A percentile compares a stretch with the other conserved stretches of the same genome.
Evolutionary conservation across 2,329 filamentous ascomycete species (phyloP).

Genomic region (Sporothrix brunneoviolacea): DNA sequence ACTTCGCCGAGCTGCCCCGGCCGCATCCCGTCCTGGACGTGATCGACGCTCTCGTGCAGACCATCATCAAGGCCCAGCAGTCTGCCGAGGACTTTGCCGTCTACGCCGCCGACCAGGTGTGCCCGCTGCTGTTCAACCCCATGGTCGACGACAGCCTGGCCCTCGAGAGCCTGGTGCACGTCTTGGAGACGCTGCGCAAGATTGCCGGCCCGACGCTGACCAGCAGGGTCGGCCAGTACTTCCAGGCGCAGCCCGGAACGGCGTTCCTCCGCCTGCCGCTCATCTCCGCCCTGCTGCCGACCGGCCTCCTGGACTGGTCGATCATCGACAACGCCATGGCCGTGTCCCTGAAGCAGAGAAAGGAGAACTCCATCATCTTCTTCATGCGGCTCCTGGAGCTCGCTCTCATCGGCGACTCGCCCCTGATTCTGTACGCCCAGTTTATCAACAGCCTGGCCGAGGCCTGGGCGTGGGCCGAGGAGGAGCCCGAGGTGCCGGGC

Average conservation of each 20-base stretch:
- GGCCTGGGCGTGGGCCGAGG: constrained; percentile 72
- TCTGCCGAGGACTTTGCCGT: constrained; percentile 54
- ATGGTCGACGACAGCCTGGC: constrained; percentile 44
- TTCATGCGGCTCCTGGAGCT: constrained; percentile 74
- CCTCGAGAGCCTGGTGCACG: constrained; percentile 56
- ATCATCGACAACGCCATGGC: constrained; percentile 66
- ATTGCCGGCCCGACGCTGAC: constrained; percentile 50
- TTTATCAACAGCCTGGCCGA: constrained; percentile 77
- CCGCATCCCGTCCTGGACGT: constrained; percentile 55
- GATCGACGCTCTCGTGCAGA: constrained; percentile 54
- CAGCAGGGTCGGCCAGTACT: constrained; percentile 48
- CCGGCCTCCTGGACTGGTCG: constrained; percentile 56
- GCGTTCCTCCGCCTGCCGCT: constrained; percentile 52
- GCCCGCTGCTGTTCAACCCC: constrained; percentile 47
- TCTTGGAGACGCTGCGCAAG: constrained; percentile 54
- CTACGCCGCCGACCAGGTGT: constrained; percentile 55
- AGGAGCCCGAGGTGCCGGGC: constrained; percentile 58
- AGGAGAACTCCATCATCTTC: constrained; percentile 67
- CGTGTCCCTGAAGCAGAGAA: constrained; percentile 63
- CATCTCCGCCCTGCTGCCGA: constrained; percentile 50
- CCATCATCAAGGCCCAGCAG: constrained; percentile 58
- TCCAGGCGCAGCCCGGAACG: constrained; percentile 50
- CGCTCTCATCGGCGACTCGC: constrained; percentile 69
- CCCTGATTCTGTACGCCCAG: constrained; percentile 74
- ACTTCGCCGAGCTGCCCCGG: constrained; percentile 53